Base-by-base conservation (phyloP, 163 green algal genomes). In the Coccomyxa subellipsoidea region DNA sequence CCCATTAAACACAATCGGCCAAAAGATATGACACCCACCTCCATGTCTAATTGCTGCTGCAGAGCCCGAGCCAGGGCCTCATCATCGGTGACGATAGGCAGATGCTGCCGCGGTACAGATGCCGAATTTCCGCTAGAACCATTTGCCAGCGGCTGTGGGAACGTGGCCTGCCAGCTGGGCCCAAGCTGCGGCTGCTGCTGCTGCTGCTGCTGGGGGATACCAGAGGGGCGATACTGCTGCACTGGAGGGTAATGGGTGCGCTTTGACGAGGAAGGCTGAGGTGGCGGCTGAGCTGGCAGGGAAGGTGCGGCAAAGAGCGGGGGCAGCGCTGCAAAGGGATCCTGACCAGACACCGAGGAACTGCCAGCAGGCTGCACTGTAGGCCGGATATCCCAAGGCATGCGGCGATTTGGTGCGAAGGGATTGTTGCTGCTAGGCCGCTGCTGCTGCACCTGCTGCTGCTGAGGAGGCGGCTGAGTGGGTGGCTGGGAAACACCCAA, bases 1-100 rank as follows among this genome's bases (percentile, higher is more conserved):
- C n/a, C n/a, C n/a, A n/a, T n/a, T n/a, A n/a, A n/a, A n/a, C n/a
- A n/a, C n/a, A n/a, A n/a, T n/a, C n/a, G n/a, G n/a, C n/a, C n/a
- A n/a, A n/a, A n/a, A n/a, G n/a, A n/a, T n/a, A n/a, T n/a, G n/a
- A n/a, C n/a, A n/a, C 66, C 12, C 66, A 35, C 66, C 76, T 80
- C 38, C 23, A 54, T 34, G 39, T 80, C 78, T n/a, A 82, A 53
- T 54, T 82, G 34, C 53, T 21, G n/a, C 53, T 82, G 78, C 6
- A 82, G 78, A 23, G 29, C 53, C 4, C 54, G 32, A 12, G 78
- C 78, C 5, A 82, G 78, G 15, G 32, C 78, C 53, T 75, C 78
- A 32, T 82, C 78, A 34, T 54, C 37, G 47, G 53, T 35, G 72
- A 2, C 15, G 18, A 27, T 34, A 27, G 72, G 72, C 36, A 53